phyloP scores from a whole-genome alignment of 1,284 basidiomycete genomes.

The Sphaerobolus stellatus region DNA sequence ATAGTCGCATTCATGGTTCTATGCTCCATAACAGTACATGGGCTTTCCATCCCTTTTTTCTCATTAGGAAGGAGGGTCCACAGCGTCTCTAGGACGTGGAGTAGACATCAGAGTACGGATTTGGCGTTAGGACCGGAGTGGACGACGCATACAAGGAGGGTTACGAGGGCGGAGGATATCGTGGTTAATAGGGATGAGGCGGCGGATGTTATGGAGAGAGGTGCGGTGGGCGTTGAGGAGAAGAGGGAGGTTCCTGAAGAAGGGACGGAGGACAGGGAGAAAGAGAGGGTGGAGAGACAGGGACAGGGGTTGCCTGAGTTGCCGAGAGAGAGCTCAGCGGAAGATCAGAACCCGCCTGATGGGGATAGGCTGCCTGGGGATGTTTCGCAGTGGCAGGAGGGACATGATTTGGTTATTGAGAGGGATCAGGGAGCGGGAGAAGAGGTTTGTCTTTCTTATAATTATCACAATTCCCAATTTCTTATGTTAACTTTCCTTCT shows the following conservation, averaged over 20 bases:
- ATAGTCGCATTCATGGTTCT: conserved; percentile 92
- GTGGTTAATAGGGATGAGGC: conserved; percentile 62
- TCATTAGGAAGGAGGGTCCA: conserved; percentile 87
- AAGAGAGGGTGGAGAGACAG: conserved; percentile 19
- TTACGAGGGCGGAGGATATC: conserved; percentile 68
- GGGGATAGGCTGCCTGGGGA: conserved; percentile 34
- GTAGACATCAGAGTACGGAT: conserved; percentile 59
- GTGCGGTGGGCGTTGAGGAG: too few relatives aligned
- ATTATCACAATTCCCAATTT: not conserved
- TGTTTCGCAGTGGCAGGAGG: conserved; percentile 66
- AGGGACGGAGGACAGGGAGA: conserved; percentile 25
- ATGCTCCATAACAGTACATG: conserved; percentile 83
- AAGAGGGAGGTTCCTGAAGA: conserved; percentile 22
- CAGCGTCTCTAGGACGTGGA: conserved; percentile 86
- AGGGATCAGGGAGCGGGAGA: conserved; percentile 53
- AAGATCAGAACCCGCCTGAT: conserved; percentile 41
- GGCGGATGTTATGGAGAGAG: conserved; percentile 20
- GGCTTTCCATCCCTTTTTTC: conserved; percentile 91
- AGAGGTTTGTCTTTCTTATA: conserved; percentile 49
- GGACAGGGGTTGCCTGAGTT: not conserved
- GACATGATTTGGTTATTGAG: conserved; percentile 66
- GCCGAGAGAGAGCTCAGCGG: conserved; percentile 8
- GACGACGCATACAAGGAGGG: conserved; percentile 73
- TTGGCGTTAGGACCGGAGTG: conserved; percentile 56
- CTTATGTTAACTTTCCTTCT: conserved; percentile 10